These are phyloP conservation scores for Fraxinus albicans DNA, from an alignment of 305 asterid species.

Conservation along the genomic window DNA sequence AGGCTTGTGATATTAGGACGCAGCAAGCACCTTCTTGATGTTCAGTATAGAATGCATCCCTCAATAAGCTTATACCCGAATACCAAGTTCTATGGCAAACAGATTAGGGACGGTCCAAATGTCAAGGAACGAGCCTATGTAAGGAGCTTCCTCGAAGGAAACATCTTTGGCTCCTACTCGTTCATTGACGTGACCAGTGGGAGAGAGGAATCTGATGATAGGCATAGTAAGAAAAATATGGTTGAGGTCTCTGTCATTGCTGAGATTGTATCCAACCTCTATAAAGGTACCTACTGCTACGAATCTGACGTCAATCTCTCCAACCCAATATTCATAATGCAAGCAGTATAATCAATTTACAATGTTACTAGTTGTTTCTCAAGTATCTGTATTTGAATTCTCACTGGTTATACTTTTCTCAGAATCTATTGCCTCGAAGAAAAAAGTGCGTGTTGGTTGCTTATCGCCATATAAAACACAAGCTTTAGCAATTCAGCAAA, in stretches of 20 bases:
- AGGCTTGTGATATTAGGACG: conserved; percentile 64
- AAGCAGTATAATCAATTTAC: too few species aligned
- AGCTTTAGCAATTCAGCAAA: too few species aligned
- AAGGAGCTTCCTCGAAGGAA: conserved; percentile 39
- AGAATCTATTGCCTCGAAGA: conserved; percentile 39
- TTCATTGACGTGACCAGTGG: conserved; percentile 59
- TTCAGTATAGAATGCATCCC: conserved; percentile 91
- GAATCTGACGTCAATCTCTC: too few species aligned
- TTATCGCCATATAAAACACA: conserved; percentile 54
- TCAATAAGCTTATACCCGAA: conserved; percentile 72
- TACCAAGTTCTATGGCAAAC: conserved; percentile 46
- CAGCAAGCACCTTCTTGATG: conserved; percentile 53
- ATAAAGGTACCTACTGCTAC: conserved; percentile 33
- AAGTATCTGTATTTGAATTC: neutral
- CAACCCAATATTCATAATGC: too few species aligned
- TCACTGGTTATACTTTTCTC: neutral
- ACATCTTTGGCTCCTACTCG: conserved; percentile 52
- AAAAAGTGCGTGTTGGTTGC: conserved; percentile 57
- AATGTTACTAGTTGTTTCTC: neutral
- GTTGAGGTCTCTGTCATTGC: conserved; percentile 56
- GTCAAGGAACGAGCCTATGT: conserved; percentile 37
- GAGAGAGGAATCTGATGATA: conserved; percentile 44
- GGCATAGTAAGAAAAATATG: conserved; percentile 47
- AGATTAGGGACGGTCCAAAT: conserved; percentile 51
- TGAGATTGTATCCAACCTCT: conserved; percentile 53